Evolutionary conservation across 176 grass and related monocot genomes (phyloP), one percentile per base, ranked within the genome.

Genomic region (Aegilops umbellulata): DNA sequence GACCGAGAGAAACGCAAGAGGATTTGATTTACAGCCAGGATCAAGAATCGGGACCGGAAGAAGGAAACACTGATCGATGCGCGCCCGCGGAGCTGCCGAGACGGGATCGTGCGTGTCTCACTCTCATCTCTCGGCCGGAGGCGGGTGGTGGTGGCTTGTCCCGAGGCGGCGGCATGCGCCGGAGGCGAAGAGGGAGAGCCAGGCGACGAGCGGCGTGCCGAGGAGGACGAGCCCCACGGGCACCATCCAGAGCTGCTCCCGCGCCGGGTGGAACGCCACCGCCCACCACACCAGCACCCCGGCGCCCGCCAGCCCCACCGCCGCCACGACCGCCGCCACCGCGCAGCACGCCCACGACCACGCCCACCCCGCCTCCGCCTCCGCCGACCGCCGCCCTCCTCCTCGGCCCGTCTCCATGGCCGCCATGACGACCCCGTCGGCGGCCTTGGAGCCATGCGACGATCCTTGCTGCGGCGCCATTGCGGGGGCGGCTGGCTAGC

Each of bases 181-280:
- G 57, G 91, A 91, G 41, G 84, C 84, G 85, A 94, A 88, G 81
- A 92, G 65, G 26, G 97, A 94, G 84, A 98, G 74, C 86, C 97
- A 98, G 1, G 90, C 77, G 85, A 98, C 15, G 58, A 92, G 83
- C 61, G 94, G 90, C 29, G 97, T 98, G 85, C 93, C 94, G 84
- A 92, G 83, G 19, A 98, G 83, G 80, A 98, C 76, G 84, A 98
- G 83, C 46, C 97, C 90, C 16, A 94, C 92, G 69, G 97, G 97
- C 39, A 98, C 97, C 97, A 98, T 98, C 97, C 97, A 98, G 4
- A 96, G 82, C 90, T 94, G 94, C 81, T 85, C 39, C 10, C 78
- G 88, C 32, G 61, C 62, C 5, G 76, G 92, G 85, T 94, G 97
- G 87, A 98, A 98, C 74, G 27, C 90, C 35, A 95, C 26, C 34